Conservation (phyloP, 768 basidiomycete species). For the Russula virescens region DNA sequence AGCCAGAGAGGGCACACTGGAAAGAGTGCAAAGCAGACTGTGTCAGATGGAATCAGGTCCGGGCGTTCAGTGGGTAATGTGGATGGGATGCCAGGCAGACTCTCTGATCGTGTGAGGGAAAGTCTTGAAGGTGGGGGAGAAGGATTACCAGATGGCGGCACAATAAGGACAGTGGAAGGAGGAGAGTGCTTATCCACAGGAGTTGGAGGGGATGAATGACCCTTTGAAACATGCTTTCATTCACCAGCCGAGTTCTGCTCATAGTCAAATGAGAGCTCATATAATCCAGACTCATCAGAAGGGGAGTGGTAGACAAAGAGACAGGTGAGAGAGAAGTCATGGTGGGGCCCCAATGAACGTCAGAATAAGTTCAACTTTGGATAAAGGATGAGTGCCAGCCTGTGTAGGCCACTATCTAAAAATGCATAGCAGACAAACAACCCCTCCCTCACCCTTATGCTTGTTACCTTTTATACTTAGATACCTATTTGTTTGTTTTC, state of each 20-base stretch:
- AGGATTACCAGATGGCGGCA: slow-evolving; percentile 30
- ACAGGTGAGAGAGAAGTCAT: not conserved
- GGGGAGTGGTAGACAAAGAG: slow-evolving; percentile 31
- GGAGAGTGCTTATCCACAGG: slow-evolving; percentile 33
- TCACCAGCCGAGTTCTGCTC: slow-evolving; percentile 51
- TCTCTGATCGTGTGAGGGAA: slow-evolving; percentile 64
- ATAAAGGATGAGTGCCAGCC: not conserved
- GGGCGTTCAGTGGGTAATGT: slow-evolving; percentile 24
- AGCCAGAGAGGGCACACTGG: slow-evolving; percentile 61
- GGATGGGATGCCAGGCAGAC: slow-evolving; percentile 45
- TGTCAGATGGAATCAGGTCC: slow-evolving; percentile 30
- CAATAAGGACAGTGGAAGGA: slow-evolving; percentile 15
- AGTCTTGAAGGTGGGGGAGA: slow-evolving; percentile 36
- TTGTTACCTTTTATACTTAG: no score
- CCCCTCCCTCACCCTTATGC: no score
- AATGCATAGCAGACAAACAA: no score
- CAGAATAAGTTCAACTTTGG: slow-evolving; percentile 13
- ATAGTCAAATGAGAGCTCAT: slow-evolving; percentile 65
- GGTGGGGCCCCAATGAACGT: no score
- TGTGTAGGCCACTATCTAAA: slow-evolving; percentile 10
- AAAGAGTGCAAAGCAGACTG: slow-evolving; percentile 44
- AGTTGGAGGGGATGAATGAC: slow-evolving; percentile 41
- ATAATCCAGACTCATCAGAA: slow-evolving; percentile 56
- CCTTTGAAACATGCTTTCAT: slow-evolving; percentile 51
- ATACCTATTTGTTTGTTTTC: no score